Evolutionary conservation across 1,284 basidiomycete genomes (phyloP), one percentile per base, ranked within the genome.

Genomic region (Puccinia triticina): DNA sequence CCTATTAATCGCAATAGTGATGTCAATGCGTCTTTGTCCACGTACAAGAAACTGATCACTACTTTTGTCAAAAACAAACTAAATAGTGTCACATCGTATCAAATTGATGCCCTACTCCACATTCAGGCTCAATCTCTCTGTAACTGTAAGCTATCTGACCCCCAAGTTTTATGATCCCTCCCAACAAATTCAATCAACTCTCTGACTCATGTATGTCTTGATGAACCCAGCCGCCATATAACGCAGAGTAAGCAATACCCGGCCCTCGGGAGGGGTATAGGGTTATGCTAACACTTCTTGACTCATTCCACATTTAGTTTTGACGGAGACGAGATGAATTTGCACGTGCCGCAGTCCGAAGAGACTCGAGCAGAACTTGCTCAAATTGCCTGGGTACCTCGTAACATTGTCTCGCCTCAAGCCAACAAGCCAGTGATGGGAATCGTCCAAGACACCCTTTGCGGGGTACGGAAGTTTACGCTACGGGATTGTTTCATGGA

Each of bases 371-470:
- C 97, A 0, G 97, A 99, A 88, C 90, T 99, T 50, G 93, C 93
- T 86, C 96, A 99, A 88, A 96, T 99, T 84, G 96, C 96, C 64
- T 99, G 96, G 96, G 97, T 99, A n/a, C 94, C 96, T 7, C 91
- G 94, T 83, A 86, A 99, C 93, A 99, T 99, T 85, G 95, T 99
- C 84, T 98, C 96, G 14, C 97, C 97, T 0, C 97, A 99, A 90
- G 96, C 96, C 77, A 99, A 99, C 90, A 98, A 98, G 88, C 97
- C 97, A 8, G 97, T 99, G 85, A 99, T 99, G 97, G 97, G 95
- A 83, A 99, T 99, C 85, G 97, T 99, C 46, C 97, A 99, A 88
- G 97, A 99, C 87, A 99, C 96, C 0, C 92, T 99, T 0, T 98
- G 96, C 86, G 96, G 97, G 87, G 92, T 99, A 83, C 93, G 96